phyloP scores from a whole-genome alignment of 371 early-diverging fungal species.

The Syncephalastrum contaminatum region DNA sequence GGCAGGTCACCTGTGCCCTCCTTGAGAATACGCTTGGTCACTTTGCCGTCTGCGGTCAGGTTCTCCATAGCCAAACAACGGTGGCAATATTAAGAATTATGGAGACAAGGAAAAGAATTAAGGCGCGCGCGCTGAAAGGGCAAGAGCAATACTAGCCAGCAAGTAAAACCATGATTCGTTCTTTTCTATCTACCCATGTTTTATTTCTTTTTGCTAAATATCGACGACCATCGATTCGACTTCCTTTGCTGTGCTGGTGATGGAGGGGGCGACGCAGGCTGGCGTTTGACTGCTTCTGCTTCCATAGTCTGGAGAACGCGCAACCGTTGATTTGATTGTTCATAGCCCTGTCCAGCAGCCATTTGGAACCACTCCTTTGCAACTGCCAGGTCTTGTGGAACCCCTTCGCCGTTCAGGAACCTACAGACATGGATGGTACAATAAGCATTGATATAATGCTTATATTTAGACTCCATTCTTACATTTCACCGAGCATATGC shows the following conservation, averaged over 20 bases:
- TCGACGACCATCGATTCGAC: conserved; percentile 40
- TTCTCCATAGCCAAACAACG: conserved; percentile 10
- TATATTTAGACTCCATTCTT: conserved; percentile 7
- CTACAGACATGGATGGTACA: conserved; percentile 10
- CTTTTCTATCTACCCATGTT: background rate
- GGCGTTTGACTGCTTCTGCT: conserved; percentile 15
- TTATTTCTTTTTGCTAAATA: conserved; percentile 25
- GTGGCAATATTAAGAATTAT: too few relatives aligned
- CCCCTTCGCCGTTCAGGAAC: conserved; percentile 48
- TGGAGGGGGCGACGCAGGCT: background rate
- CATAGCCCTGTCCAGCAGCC: conserved; percentile 47
- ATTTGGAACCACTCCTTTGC: conserved; percentile 49
- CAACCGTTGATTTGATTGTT: conserved; percentile 33
- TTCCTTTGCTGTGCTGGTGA: conserved; percentile 23
- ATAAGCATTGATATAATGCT: background rate
- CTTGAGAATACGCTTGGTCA: conserved; percentile 37
- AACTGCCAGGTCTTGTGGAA: conserved; percentile 41
- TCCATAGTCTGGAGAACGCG: conserved; percentile 15
- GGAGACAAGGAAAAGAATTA: too few relatives aligned
- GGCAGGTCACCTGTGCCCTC: conserved; percentile 24
- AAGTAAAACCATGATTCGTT: too few relatives aligned
- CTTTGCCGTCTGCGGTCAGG: conserved; percentile 32
- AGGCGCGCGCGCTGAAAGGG: too few relatives aligned
- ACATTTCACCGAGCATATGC: conserved; percentile 52
- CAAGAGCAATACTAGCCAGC: too few relatives aligned